These are phyloP conservation scores for Psilocybe tampanensis DNA, from an alignment of 768 basidiomycete genomes.

Conservation along the genomic window DNA sequence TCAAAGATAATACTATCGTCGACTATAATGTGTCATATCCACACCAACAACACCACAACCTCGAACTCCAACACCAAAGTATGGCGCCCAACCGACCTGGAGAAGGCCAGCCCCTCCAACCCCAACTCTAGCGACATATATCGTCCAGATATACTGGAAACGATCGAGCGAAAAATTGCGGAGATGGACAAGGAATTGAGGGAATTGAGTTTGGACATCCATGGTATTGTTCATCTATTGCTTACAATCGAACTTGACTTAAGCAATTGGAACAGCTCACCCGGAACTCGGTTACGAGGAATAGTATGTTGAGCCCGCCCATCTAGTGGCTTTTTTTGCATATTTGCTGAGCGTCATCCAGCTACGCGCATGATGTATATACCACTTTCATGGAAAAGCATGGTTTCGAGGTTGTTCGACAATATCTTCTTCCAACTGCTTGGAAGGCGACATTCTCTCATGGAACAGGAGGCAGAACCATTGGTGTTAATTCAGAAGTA, in stretches of 20 bases:
- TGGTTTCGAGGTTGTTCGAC: slow-evolving; percentile 63
- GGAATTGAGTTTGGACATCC: slow-evolving; percentile 70
- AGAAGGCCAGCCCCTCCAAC: slow-evolving; percentile 24
- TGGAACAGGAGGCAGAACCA: slow-evolving; percentile 66
- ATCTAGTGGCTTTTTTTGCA: neutral
- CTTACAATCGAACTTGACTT: neutral
- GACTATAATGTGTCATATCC: slow-evolving; percentile 24
- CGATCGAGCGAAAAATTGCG: slow-evolving; percentile 59
- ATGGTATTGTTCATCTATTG: slow-evolving; percentile 42
- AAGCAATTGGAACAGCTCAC: slow-evolving; percentile 45
- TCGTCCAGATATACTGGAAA: slow-evolving; percentile 58
- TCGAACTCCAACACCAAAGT: slow-evolving; percentile 21
- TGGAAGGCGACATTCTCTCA: slow-evolving; percentile 72
- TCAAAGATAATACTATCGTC: slow-evolving; percentile 23
- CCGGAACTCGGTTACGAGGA: slow-evolving; percentile 75
- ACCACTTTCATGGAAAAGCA: slow-evolving; percentile 67
- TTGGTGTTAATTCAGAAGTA: slow-evolving; percentile 82
- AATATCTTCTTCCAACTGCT: slow-evolving; percentile 69
- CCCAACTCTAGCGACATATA: slow-evolving; percentile 41
- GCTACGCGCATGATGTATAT: slow-evolving; percentile 71
- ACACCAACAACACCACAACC: slow-evolving; percentile 15
- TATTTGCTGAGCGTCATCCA: slow-evolving; percentile 24
- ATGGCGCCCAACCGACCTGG: slow-evolving; percentile 48
- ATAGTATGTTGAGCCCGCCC: slow-evolving; percentile 40
- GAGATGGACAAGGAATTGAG: slow-evolving; percentile 57